These are phyloP conservation scores for Leccinum disarticulatum DNA, from an alignment of 768 basidiomycete species.

Conservation along the genomic window DNA sequence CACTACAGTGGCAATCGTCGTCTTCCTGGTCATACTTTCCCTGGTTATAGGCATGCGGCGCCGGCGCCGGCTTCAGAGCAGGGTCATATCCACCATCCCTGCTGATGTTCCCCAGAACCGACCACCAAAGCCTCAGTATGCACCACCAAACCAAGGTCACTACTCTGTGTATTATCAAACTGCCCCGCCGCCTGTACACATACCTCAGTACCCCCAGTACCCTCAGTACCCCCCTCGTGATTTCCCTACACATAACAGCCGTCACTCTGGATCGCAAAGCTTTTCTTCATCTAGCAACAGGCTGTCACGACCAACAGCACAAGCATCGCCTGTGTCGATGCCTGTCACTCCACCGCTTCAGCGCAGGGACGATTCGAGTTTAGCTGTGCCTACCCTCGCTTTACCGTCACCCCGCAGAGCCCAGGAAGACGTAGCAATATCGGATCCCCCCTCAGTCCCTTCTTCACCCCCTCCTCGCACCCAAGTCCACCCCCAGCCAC, in stretches of 20 bases:
- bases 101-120: neutral
- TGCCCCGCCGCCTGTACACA: neutral
- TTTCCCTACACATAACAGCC: neutral
- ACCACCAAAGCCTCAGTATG: slow-evolving; percentile 2
- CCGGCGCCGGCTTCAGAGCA: slow-evolving; percentile 1
- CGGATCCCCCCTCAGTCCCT: neutral
- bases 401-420: slow-evolving; percentile 1
- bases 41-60: neutral
- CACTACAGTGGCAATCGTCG: neutral
- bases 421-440: neutral
- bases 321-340: neutral
- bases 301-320: neutral
- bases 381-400: neutral
- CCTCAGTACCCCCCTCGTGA: slow-evolving; percentile 12
- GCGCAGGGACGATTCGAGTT: neutral
- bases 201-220: neutral
- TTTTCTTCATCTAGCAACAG: neutral
- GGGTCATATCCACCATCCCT: neutral
- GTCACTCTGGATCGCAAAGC: slow-evolving; percentile 1
- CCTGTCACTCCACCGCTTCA: neutral
- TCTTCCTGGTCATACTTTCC: neutral
- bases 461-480: slow-evolving; percentile 1
- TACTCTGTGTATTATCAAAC: slow-evolving; percentile 2
- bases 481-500: neutral
- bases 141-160: neutral